A percentile compares a stretch with the other conserved stretches of the same genome.
Conservation (phyloP, 148 eudicot genomes). For the Beta vulgaris region DNA sequence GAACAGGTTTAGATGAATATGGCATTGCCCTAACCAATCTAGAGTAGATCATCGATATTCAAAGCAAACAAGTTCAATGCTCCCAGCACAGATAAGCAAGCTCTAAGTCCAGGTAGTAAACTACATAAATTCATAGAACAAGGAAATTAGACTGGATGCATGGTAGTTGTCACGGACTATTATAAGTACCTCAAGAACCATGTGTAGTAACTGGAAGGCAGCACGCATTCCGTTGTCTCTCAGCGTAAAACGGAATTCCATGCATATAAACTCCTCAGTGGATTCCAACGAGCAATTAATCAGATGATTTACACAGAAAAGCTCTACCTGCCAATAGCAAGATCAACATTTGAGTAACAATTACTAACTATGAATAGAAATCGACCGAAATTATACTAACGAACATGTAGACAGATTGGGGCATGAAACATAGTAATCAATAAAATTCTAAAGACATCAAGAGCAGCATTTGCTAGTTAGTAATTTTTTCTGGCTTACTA, state of each 20-base stretch:
- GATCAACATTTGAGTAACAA: constrained; percentile 3
- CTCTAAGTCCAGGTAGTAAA: background rate
- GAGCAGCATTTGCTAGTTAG: no score
- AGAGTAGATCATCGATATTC: background rate
- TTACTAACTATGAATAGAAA: background rate
- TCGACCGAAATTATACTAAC: background rate
- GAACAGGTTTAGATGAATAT: background rate
- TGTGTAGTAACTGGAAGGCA: constrained; percentile 96
- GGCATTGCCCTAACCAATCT: background rate
- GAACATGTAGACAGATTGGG: background rate
- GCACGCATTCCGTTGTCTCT: constrained; percentile 99
- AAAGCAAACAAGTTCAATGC: background rate
- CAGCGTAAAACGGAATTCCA: constrained; percentile 98
- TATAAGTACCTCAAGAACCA: constrained; percentile 89
- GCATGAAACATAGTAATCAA: background rate
- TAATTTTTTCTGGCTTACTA: background rate
- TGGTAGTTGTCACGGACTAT: background rate
- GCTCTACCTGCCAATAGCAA: constrained; percentile 72
- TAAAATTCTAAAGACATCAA: background rate
- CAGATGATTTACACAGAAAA: constrained; percentile 96
- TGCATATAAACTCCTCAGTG: constrained; percentile 93
- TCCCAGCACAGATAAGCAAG: background rate
- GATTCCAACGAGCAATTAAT: constrained; percentile 98
- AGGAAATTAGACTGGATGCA: background rate
- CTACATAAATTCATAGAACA: background rate